Base-by-base conservation (phyloP, 2,329 filamentous ascomycete genomes). In the Diaporthe sp. region DNA sequence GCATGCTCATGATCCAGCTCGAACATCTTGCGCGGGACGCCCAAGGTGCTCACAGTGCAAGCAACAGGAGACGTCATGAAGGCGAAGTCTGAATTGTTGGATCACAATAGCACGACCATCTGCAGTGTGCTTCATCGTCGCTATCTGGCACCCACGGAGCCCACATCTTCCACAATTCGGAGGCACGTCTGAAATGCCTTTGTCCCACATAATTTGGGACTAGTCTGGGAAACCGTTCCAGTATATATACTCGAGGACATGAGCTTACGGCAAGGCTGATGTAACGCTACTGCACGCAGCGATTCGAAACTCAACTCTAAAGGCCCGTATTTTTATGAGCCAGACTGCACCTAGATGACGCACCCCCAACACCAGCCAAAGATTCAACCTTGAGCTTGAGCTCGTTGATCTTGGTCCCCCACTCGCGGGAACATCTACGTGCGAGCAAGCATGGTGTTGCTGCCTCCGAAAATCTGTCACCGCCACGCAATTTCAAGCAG, bases 401-500 rank as follows among this genome's bases (percentile, higher is more conserved):
- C 65, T 17, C 12, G 34, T 31, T 39, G 34, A 39, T 51, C 34
- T 53, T 42, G 1, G 20, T 53, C 15, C 25, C 5, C 47, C n/a
- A n/a, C 49, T 70, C 65, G 65, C 65, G 55, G 65, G 4, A 70
- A 28, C 31, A 70, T 70, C 65, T 42, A 17, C 65, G 28, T 17
- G 28, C 31, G 47, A 53, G 47, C 65, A 53, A 42, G 34, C 22
- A 70, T 70, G n/a, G 34, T 20, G 65, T 39, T 55, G 49, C 49
- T 55, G 65, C 65, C 65, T 55, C 65, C 34, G 34, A 28, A n/a
- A 42, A 70, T 42, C 65, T 70, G 65, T 70, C 65, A 68, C 65
- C 65, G 47, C 65, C 47, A 68, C 65, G 34, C 65, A 55, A 70
- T 70, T 55, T 70, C 65, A 70, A 42, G 65, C 65, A 55, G n/a